These are phyloP conservation scores for Leccinum subtestaceum DNA, from an alignment of 768 basidiomycete genomes.

Conservation along the genomic window DNA sequence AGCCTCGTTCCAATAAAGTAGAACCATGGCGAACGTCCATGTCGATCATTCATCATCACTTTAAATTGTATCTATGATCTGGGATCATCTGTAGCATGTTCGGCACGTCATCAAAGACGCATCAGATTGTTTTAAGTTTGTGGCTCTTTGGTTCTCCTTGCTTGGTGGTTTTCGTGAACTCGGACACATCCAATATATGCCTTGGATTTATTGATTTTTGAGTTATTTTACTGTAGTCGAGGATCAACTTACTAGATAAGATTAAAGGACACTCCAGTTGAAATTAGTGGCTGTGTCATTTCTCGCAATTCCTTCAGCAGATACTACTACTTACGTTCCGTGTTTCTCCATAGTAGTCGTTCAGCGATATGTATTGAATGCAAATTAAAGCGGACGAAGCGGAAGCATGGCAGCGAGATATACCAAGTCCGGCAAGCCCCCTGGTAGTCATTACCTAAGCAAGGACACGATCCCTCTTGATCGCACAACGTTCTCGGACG, in stretches of 20 bases:
- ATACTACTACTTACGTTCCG: too few species aligned
- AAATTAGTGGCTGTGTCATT: too few species aligned
- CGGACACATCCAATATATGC: background rate
- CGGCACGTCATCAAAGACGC: background rate
- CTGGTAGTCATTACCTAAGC: constrained; percentile 9
- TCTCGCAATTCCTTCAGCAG: too few species aligned
- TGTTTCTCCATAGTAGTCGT: too few species aligned
- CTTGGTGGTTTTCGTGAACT: background rate
- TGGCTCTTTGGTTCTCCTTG: background rate
- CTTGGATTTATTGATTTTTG: background rate
- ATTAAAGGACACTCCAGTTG: background rate
- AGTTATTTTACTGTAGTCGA: background rate
- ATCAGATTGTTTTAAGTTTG: background rate
- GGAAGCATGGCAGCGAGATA: too few species aligned
- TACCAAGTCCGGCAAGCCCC: too few species aligned
- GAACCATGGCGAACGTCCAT: background rate
- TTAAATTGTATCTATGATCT: background rate
- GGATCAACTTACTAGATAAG: background rate
- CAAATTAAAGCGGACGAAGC: too few species aligned
- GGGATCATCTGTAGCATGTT: background rate
- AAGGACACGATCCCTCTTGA: background rate
- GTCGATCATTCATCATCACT: background rate
- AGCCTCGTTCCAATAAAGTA: background rate
- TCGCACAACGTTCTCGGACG: constrained; percentile 16
- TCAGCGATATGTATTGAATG: too few species aligned